These are phyloP conservation scores for Dictyostelium purpureum DNA, from an alignment of 78 protist species.

Conservation along the genomic window DNA sequence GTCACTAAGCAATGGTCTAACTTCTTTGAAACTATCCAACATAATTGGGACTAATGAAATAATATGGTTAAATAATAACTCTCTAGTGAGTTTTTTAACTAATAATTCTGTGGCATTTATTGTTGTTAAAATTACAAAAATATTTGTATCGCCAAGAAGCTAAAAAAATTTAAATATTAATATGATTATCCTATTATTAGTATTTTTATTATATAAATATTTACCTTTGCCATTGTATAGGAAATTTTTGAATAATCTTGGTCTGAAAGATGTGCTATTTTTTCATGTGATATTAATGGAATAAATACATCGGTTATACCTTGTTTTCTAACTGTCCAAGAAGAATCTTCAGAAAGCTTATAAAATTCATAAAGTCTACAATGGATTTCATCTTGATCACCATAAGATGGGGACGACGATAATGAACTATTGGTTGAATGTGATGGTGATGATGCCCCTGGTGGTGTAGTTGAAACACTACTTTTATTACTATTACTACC, in stretches of 20 bases:
- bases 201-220: not conserved
- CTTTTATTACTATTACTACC: too few relatives aligned
- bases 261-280: not conserved
- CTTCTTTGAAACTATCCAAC: constrained; percentile 71
- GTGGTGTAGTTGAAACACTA: constrained; percentile 2
- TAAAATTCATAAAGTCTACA: constrained; percentile 26
- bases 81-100: constrained; percentile 53
- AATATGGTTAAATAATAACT: constrained; percentile 38
- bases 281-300: constrained; percentile 38
- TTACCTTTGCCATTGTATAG: constrained; percentile 34
- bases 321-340: constrained; percentile 55
- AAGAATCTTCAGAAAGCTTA: constrained; percentile 29
- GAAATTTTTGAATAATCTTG: constrained; percentile 43
- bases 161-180: not conserved
- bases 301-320: constrained; percentile 48
- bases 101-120: constrained; percentile 59
- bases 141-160: constrained; percentile 56
- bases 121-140: constrained; percentile 51
- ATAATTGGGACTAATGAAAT: constrained; percentile 57
- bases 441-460: constrained; percentile 14
- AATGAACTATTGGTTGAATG: not conserved
- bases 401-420: not conserved
- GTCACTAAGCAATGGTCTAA: constrained; percentile 65
- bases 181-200: not conserved
- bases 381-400: not conserved